Evolutionary conservation across 441 rosid species (phyloP).

Genomic region (Erysimum pusillum): DNA sequence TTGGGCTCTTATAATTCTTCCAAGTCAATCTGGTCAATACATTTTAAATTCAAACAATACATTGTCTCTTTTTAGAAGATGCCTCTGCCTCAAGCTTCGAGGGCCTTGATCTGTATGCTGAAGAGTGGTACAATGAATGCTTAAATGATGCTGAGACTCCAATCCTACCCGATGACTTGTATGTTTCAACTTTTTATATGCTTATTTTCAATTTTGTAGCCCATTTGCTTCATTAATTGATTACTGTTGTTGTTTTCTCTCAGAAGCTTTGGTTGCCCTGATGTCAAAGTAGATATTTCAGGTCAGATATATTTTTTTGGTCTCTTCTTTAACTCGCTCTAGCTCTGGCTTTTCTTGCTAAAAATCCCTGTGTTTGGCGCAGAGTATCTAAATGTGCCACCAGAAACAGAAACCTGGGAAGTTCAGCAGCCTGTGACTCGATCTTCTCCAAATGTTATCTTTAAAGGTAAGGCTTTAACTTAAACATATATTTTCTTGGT

Average conservation of each 20-base stretch:
- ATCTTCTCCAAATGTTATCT: slow-evolving; percentile 66
- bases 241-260: slow-evolving; percentile 39
- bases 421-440: slow-evolving; percentile 61
- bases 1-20: slow-evolving; percentile 42
- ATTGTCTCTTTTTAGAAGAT: slow-evolving; percentile 47
- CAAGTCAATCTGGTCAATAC: slow-evolving; percentile 21
- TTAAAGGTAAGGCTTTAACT: slow-evolving; percentile 62
- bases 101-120: slow-evolving; percentile 69
- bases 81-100: slow-evolving; percentile 60
- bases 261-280: slow-evolving; percentile 71
- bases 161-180: slow-evolving; percentile 64
- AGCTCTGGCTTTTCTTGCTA: not conserved
- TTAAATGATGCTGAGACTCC: slow-evolving; percentile 70
- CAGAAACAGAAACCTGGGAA: slow-evolving; percentile 51
- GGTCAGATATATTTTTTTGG: slow-evolving; percentile 51
- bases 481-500: not conserved
- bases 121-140: slow-evolving; percentile 80
- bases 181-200: slow-evolving; percentile 44
- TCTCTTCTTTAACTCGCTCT: slow-evolving; percentile 1
- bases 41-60: slow-evolving; percentile 15
- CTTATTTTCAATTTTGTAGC: slow-evolving; percentile 36
- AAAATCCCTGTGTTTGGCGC: slow-evolving; percentile 45
- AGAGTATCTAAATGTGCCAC: slow-evolving; percentile 69
- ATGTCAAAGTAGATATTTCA: slow-evolving; percentile 75
- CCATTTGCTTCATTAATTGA: slow-evolving; percentile 40